Percentiles rank a stretch among this genome's conserved stretches.
These are phyloP conservation scores for Wallacemonas rigidus DNA, from an alignment of 208 protist genomes.

Conservation along the genomic window DNA sequence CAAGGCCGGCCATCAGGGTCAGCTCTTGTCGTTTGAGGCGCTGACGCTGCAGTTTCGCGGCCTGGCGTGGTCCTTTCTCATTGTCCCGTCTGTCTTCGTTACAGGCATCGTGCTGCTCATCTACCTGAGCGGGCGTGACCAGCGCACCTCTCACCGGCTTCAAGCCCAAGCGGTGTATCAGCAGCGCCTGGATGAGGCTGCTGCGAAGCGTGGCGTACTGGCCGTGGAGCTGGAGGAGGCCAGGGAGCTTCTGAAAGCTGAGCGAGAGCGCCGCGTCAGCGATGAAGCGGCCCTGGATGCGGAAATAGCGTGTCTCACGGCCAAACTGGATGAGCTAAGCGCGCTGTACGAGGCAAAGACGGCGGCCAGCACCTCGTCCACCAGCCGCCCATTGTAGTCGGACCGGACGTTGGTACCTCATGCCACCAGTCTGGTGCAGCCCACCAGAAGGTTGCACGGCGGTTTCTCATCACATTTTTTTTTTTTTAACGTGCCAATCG, in stretches of 20 bases:
- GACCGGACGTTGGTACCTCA: too few relatives aligned
- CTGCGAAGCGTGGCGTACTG: background rate
- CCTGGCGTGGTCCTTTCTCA: conserved; percentile 45
- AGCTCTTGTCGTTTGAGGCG: conserved; percentile 22
- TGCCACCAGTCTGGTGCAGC: too few relatives aligned
- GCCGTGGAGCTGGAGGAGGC: background rate
- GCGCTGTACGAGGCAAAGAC: background rate
- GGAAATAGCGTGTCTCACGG: background rate
- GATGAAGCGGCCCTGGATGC: conserved; percentile 1
- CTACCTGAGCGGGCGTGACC: conserved; percentile 12
- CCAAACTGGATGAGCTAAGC: background rate
- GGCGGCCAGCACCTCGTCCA: background rate
- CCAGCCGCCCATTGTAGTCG: too few relatives aligned
- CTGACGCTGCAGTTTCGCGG: conserved; percentile 32
- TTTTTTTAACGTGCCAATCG: too few relatives aligned
- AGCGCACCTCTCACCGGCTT: background rate
- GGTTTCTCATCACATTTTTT: too few relatives aligned
- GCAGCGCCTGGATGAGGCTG: conserved; percentile 11
- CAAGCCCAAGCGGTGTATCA: conserved; percentile 2
- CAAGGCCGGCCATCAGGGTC: conserved; percentile 21
- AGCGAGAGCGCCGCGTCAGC: background rate
- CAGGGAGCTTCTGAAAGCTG: background rate
- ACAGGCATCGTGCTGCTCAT: conserved; percentile 16
- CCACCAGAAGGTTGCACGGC: too few relatives aligned
- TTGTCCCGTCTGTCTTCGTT: conserved; percentile 28